A percentile compares a stretch with the other conserved stretches of the same genome.
Evolutionary conservation across 2,329 filamentous ascomycete genomes (phyloP).

Genomic region (Ceratocystis colombiana): DNA sequence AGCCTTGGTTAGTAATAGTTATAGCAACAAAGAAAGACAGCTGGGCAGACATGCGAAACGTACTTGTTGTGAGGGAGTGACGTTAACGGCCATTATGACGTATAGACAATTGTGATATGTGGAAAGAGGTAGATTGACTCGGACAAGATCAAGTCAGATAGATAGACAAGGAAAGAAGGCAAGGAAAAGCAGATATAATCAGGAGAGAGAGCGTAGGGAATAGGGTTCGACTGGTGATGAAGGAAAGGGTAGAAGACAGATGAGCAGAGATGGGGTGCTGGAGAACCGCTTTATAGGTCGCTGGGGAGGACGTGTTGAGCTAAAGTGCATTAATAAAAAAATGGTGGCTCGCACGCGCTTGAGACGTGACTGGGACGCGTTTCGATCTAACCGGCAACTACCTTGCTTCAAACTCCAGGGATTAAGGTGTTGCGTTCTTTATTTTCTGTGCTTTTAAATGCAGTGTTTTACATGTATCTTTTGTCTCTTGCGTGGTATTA

Average conservation of each 20-base stretch:
- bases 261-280: background rate
- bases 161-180: background rate
- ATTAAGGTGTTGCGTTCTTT: background rate
- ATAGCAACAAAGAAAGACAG: background rate
- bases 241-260: background rate
- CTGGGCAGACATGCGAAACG: slow-evolving; percentile 28
- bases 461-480: background rate
- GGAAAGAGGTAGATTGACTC: background rate
- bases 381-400: slow-evolving; percentile 1
- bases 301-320: background rate
- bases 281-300: slow-evolving; percentile 11
- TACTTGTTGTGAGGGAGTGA: slow-evolving; percentile 53
- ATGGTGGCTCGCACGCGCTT: slow-evolving; percentile 4
- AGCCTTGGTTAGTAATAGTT: slow-evolving; percentile 6
- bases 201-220: background rate
- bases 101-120: slow-evolving; percentile 31
- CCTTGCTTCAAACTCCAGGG: background rate
- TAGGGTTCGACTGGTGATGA: background rate
- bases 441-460: background rate
- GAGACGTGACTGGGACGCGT: slow-evolving; percentile 3
- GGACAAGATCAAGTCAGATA: background rate
- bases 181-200: background rate
- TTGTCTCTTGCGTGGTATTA: background rate
- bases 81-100: slow-evolving; percentile 57
- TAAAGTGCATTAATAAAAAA: slow-evolving; percentile 7